A percentile compares a stretch with the other conserved stretches of the same genome.
Evolutionary conservation across 2,329 filamentous ascomycete genomes (phyloP).

Genomic region (Xylaria sp.): DNA sequence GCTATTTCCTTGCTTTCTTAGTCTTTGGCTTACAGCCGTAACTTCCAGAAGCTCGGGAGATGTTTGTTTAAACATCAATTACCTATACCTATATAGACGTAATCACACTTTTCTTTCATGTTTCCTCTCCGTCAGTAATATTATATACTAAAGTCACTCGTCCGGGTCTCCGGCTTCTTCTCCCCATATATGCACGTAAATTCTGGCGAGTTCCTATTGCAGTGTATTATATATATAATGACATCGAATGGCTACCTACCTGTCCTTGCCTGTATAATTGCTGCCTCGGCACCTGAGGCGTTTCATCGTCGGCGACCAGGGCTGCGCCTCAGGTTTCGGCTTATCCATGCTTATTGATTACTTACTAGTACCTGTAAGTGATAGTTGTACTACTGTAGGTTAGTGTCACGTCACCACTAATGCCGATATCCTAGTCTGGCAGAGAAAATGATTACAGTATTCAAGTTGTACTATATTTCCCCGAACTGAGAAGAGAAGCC

Average conservation of each 20-base stretch:
- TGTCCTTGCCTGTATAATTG: background rate
- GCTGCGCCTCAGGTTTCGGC: constrained; percentile 23
- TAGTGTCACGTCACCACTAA: too few relatives aligned
- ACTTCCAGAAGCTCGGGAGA: background rate
- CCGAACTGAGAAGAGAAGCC: too few relatives aligned
- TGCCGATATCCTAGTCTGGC: too few relatives aligned
- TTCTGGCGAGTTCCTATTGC: too few relatives aligned
- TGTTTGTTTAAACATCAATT: background rate
- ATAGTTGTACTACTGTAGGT: too few relatives aligned
- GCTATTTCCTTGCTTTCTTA: background rate
- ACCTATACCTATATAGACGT: background rate
- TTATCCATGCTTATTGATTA: constrained; percentile 1
- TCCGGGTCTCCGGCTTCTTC: too few relatives aligned
- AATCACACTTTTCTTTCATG: background rate
- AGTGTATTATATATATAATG: too few relatives aligned
- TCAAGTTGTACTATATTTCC: too few relatives aligned
- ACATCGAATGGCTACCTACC: background rate
- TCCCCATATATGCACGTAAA: too few relatives aligned
- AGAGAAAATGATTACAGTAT: too few relatives aligned
- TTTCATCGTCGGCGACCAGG: constrained; percentile 25
- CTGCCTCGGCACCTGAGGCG: constrained; percentile 7
- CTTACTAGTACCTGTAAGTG: background rate
- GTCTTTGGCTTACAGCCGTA: background rate
- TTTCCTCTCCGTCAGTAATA: background rate
- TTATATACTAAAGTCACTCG: too few relatives aligned